Base-by-base conservation (phyloP, 2,329 filamentous ascomycete genomes). In the Penicillium palitans region DNA sequence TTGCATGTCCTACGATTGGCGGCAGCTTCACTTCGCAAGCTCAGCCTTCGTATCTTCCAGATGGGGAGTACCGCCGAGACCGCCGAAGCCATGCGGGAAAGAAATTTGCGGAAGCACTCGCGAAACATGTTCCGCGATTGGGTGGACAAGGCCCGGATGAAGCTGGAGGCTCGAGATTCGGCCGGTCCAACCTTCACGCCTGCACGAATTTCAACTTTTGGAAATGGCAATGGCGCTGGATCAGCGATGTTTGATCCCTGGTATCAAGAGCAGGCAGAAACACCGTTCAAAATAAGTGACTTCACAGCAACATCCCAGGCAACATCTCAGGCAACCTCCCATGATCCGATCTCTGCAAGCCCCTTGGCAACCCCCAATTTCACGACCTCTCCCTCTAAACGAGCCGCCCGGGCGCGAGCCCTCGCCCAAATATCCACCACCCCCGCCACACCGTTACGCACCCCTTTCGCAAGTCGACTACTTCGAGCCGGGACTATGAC, bases 11-110 rank as follows among this genome's bases (percentile, higher is more conserved):
- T 82, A 13, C 72, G 77, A 25, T 71, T 79, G 4, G 80, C 83
- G 15, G 75, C 76, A 12, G 73, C 72, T 15, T 77, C 76, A 25
- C 72, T 87, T 57, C 83, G 82, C 67, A 83, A 80, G 65, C 72
- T 87, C n/a, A 84, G 82, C 53, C 82, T 85, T 72, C 79, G 79
- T 8, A 73, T 83, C 2, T 87, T 87, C 72, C 83, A 84, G 41
- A 72, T 83, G 5, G 75, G 77, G 25, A 79, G 80, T 52, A 78
- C 78, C 25, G 70, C 76, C 10, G 79, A 85, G 57, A 84, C 78
- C 41, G 83, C 83, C 0, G 74, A 81, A 37, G 81, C 83, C 7
- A 73, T 87, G 61, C 75, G 77, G 50, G 76, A 80, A 19, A 75
- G 84, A 19, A 84, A 82, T 60, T 76, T 81, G 39, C 78, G 82